Conservation (phyloP, 2,329 filamentous ascomycete genomes). For the Pyricularia grisea region DNA sequence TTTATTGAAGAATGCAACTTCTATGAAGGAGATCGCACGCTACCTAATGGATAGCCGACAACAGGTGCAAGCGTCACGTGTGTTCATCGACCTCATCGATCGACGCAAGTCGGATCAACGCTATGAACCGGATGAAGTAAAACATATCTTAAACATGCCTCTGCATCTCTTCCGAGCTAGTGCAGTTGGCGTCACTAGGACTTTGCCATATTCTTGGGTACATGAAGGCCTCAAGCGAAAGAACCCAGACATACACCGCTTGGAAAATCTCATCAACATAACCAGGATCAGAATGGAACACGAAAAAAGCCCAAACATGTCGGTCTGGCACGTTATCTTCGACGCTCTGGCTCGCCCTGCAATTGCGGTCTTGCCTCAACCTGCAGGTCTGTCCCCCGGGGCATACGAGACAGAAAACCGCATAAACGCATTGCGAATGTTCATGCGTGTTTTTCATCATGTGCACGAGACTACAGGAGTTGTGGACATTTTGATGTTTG, state of each 20-base stretch:
- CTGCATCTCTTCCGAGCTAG: background rate
- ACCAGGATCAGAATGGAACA: background rate
- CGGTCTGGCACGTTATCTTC: constrained; percentile 30
- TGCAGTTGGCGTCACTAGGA: background rate
- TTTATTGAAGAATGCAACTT: constrained; percentile 43
- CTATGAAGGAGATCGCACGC: constrained; percentile 32
- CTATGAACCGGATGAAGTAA: background rate
- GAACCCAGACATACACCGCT: background rate
- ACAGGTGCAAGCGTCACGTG: constrained; percentile 9
- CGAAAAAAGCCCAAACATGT: background rate
- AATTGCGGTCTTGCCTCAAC: constrained; percentile 18
- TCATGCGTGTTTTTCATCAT: constrained; percentile 18
- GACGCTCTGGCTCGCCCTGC: constrained; percentile 24
- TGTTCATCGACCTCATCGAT: constrained; percentile 11
- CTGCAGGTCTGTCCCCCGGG: background rate
- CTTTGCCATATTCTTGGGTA: background rate
- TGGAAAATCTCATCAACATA: background rate
- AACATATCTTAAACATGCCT: background rate
- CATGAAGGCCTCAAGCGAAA: background rate
- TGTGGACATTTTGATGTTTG: constrained; percentile 24
- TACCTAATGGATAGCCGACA: constrained; percentile 39
- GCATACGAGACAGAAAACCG: constrained; percentile 13
- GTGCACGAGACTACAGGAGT: constrained; percentile 6
- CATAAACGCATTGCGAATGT: constrained; percentile 19
- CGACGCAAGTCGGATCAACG: background rate